These are phyloP conservation scores for Sextonia rubra DNA, from an alignment of 164 flowering plant genomes.

Conservation along the genomic window DNA sequence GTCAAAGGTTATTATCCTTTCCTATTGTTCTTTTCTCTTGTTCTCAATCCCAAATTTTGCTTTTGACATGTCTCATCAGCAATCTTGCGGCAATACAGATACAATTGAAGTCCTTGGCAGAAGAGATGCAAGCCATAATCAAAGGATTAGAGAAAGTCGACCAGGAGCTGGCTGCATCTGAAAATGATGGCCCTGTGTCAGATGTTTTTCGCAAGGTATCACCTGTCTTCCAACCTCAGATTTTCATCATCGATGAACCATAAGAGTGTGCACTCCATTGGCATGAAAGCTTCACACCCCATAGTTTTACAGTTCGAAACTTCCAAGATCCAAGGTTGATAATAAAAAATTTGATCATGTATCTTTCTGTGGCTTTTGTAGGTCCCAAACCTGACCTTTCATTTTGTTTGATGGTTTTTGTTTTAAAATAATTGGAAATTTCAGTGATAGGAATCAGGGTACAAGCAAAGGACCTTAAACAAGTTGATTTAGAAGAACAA, in stretches of 20 bases:
- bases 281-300: not conserved
- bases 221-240: not conserved
- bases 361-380: no score
- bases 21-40: not conserved
- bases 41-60: not conserved
- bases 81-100: slow-evolving; percentile 45
- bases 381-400: no score
- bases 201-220: slow-evolving; percentile 82
- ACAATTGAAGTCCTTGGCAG: slow-evolving; percentile 95
- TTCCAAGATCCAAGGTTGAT: no score
- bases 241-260: no score
- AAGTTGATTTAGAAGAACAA: no score
- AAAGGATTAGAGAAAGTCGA: slow-evolving; percentile 93
- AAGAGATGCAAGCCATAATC: slow-evolving; percentile 98
- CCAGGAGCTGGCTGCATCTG: slow-evolving; percentile 80
- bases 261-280: no score
- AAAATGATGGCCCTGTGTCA: slow-evolving; percentile 92
- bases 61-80: not conserved
- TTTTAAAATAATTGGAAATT: no score
- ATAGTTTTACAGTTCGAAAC: no score
- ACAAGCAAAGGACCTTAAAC: no score
- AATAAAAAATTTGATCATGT: no score
- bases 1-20: slow-evolving; percentile 50
- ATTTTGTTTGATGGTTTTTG: no score
- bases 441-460: no score